Conservation (phyloP, 148 eudicot genomes). For the Rhododendron henanense region DNA sequence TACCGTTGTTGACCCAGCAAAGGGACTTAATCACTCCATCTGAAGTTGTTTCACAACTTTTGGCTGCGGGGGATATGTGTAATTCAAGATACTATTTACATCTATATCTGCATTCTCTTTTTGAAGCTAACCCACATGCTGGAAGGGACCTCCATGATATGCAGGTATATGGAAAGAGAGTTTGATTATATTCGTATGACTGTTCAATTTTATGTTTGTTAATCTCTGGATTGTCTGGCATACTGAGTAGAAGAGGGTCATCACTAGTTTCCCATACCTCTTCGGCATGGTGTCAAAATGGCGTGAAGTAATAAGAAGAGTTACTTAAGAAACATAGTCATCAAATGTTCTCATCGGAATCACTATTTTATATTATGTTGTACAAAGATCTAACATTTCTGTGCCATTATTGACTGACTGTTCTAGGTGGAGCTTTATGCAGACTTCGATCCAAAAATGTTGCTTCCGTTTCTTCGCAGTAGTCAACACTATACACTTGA, state of each 20-base stretch:
- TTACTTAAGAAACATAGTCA: neutral
- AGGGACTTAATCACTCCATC: slow-evolving; percentile 69
- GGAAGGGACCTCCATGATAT: slow-evolving; percentile 95
- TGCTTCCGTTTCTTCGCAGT: slow-evolving; percentile 89
- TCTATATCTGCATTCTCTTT: slow-evolving; percentile 70
- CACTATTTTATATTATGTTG: neutral
- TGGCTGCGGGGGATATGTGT: slow-evolving; percentile 58
- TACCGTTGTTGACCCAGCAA: slow-evolving; percentile 65
- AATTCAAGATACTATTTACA: slow-evolving; percentile 66
- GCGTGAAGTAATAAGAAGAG: neutral
- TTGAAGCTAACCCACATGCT: slow-evolving; percentile 80
- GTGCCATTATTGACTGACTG: neutral
- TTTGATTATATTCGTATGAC: neutral
- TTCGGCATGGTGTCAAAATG: neutral
- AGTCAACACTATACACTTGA: slow-evolving; percentile 96
- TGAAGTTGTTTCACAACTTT: slow-evolving; percentile 84
- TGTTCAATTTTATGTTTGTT: slow-evolving; percentile 1
- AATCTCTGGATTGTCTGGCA: neutral
- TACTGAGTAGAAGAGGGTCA: neutral
- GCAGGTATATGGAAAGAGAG: slow-evolving; percentile 54
- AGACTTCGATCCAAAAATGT: slow-evolving; percentile 79
- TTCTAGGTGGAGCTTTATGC: slow-evolving; percentile 95
- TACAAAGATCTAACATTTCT: slow-evolving; percentile 5
- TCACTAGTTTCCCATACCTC: neutral
- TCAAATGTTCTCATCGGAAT: neutral